Base-by-base conservation (phyloP, 306 rosid species). In the Potentilla sterilis region DNA sequence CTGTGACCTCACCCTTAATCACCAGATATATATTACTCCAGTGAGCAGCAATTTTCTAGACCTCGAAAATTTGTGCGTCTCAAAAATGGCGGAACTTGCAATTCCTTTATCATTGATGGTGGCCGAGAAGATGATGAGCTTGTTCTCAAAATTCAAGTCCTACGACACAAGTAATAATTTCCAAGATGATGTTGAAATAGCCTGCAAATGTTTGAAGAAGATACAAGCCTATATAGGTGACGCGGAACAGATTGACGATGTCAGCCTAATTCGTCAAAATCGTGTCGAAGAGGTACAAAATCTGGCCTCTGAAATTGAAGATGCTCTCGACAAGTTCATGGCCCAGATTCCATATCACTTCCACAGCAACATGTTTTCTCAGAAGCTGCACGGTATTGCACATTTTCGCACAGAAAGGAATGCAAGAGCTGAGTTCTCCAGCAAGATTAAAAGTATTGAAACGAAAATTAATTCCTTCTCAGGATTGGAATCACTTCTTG, bases 201-300 rank as follows among this genome's bases (percentile, higher is more conserved):
- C 59, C 74, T 7, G 0, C 4, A 28, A 1, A 0, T 48, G 18
- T 48, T 19, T 70, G 8, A 15, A 4, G 42, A 22, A n/a, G 72
- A 69, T 69, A 42, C 74, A 18, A 4, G 43, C 74, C 38, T 70
- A 70, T 70, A 2, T 70, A 28, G n/a, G 74, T 24, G 61, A 48
- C 43, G 4, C 44, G 0, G 72, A 43, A 43, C 34, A 6, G 38
- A 6, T 6, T 1, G 34, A 69, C 15, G 68, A 57, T 13, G 66
- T 28, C 13, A 12, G 4, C 21, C 67, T 11, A 41, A 35, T 52
- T 68, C 52, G 13, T 52, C 77, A 14, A 24, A 42, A 2, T 55
- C 68, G 57, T 18, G 57, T 48, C 1, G 10, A 14, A 28, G 22
- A 57, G 28, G 52, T 58, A 12, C 68, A 61, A 57, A 35, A 21